Conservation (phyloP, 2,329 filamentous ascomycete species). For the Bipolaris cookei region DNA sequence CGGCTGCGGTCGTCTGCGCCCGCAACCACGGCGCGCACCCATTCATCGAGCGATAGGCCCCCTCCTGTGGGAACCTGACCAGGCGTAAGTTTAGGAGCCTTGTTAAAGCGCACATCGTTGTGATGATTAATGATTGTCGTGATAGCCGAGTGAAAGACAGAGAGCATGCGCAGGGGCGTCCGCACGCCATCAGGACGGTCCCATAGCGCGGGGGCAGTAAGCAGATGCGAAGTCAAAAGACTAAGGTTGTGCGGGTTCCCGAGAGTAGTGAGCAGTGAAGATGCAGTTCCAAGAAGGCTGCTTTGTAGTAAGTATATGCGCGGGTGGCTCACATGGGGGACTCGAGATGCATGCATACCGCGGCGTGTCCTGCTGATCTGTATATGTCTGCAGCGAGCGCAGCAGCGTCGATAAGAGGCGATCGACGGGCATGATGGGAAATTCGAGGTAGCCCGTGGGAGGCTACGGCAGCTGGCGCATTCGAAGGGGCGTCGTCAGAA, state of each 20-base stretch:
- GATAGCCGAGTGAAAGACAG: constrained; percentile 73
- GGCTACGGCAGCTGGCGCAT: constrained; percentile 10
- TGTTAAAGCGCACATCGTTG: constrained; percentile 40
- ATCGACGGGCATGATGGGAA: constrained; percentile 66
- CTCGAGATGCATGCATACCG: constrained; percentile 52
- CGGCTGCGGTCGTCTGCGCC: constrained; percentile 67
- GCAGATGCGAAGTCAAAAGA: constrained; percentile 73
- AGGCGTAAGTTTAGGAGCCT: constrained; percentile 34
- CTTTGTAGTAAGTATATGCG: constrained; percentile 28
- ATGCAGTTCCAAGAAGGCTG: constrained; percentile 67
- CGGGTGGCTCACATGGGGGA: constrained; percentile 4
- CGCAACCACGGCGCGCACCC: constrained; percentile 64
- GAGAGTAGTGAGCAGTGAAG: constrained; percentile 70
- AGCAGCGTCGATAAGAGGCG: constrained; percentile 71
- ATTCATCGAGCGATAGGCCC: constrained; percentile 61
- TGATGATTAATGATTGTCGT: constrained; percentile 61
- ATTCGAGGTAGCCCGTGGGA: constrained; percentile 6
- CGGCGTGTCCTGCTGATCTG: constrained; percentile 65
- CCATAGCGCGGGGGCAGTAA: constrained; percentile 76
- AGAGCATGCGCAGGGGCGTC: constrained; percentile 69
- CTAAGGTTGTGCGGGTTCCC: constrained; percentile 78
- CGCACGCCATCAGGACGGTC: constrained; percentile 64
- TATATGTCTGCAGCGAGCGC: constrained; percentile 65
- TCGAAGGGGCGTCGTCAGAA: neutral
- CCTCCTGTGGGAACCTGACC: constrained; percentile 48